Evolutionary conservation across 2,329 filamentous ascomycete genomes (phyloP), one percentile per base, ranked within the genome.

Genomic region (Tolypocladium pustulatum): DNA sequence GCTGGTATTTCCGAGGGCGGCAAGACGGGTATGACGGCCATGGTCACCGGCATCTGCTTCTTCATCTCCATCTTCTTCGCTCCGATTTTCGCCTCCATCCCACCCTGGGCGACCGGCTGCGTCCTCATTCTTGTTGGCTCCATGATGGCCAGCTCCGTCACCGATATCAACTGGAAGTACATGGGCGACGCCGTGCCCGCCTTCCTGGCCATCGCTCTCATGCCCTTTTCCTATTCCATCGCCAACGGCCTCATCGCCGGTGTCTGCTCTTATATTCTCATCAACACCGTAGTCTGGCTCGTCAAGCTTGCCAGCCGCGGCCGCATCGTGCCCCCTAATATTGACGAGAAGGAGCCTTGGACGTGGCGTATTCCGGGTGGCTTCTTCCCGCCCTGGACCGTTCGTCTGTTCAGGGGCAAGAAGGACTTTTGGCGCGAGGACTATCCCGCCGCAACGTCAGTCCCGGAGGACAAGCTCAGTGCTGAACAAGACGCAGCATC

Each of bases 141-240:
- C 25, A 87, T 95, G 81, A 95, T 95, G 91, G 85, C 87, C 59
- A 82, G 84, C 61, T 81, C 89, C 1, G 88, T 89, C 15, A 83
- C 83, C 20, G 88, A 94, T 63, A 92, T 96, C 77, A 96, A 96
- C 79, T 96, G 91, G 91, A 78, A 79, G 54, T 95, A 96, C 73
- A 78, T 90, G 61, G 90, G 90, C 57, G 91, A 96, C 70, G 87
- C 89, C 1, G 80, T 95, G 30, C 91, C 91, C 0, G 90, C 91
- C 3, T 95, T 95, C 75, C 76, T 95, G 40, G 91, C 89, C 56
- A 88, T 96, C 62, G 84, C 86, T 59, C 75, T 92, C 61, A 95
- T 96, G 91, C 90, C 91, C 0, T 94, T 95, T 74, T 91, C 89
- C 1, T 96, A 94, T 77, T 90, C 86, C 46, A 94, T 95, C 67